Conservation (phyloP, 306 rosid genomes). For the Lathyrus oleraceus region DNA sequence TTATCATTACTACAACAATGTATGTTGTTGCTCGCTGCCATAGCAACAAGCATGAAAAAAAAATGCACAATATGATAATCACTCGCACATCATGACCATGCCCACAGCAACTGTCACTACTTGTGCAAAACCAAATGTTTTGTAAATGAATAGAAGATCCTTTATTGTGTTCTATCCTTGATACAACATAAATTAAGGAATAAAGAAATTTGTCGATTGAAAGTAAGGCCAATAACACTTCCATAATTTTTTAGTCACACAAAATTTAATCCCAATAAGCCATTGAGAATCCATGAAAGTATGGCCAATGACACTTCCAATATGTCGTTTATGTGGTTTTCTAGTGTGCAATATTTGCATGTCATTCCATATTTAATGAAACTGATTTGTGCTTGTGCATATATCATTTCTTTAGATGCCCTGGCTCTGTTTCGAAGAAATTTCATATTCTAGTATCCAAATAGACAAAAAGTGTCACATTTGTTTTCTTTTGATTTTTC, state of each 20-base stretch:
- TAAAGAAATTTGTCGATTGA: constrained; percentile 2
- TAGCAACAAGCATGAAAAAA: constrained; percentile 21
- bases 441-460: constrained; percentile 13
- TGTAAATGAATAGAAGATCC: not conserved
- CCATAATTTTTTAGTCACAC: not conserved
- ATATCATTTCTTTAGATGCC: not conserved
- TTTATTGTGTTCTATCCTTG: not conserved
- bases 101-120: not conserved
- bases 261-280: constrained; percentile 6
- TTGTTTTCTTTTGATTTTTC: not conserved
- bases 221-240: too few relatives aligned
- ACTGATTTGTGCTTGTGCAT: constrained; percentile 6
- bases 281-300: constrained; percentile 20
- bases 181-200: not conserved
- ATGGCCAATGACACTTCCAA: constrained; percentile 4
- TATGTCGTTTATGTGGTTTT: not conserved
- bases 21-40: not conserved
- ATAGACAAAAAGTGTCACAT: constrained; percentile 14
- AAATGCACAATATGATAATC: not conserved
- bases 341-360: constrained; percentile 6
- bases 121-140: not conserved
- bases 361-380: constrained; percentile 12
- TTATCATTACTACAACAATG: not conserved
- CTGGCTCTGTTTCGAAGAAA: constrained; percentile 13
- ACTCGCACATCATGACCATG: not conserved